phyloP scores from a whole-genome alignment of 2,329 filamentous ascomycete genomes.

The Xylariaceae sp. region DNA sequence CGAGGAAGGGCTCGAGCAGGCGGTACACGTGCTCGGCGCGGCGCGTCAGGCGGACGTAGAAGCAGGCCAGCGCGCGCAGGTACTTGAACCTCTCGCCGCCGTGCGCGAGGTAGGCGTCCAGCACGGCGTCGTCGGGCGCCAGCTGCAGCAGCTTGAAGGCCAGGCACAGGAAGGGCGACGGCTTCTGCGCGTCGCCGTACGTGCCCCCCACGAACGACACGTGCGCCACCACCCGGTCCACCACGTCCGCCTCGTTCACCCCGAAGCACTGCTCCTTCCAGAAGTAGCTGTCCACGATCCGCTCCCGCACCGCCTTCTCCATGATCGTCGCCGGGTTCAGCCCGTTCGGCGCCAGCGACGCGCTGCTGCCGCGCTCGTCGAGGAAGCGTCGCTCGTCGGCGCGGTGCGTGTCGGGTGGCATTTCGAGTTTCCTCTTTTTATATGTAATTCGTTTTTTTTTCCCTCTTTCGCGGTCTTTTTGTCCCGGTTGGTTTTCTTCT shows the following conservation, averaged over 20 bases:
- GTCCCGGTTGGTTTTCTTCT: too few species aligned
- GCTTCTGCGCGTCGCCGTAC: constrained; percentile 81
- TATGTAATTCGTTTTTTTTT: not conserved
- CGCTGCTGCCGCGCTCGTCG: constrained; percentile 85
- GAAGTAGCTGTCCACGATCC: constrained; percentile 94
- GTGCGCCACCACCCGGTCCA: constrained; percentile 86
- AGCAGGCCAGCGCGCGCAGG: constrained; percentile 84
- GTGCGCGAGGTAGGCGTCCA: constrained; percentile 79
- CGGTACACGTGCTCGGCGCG: constrained; percentile 80
- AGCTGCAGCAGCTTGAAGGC: constrained; percentile 94
- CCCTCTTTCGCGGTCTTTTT: too few species aligned
- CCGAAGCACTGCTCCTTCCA: constrained; percentile 99
- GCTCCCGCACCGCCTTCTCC: constrained; percentile 93
- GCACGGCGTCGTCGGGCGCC: constrained; percentile 76
- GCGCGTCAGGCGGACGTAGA: constrained; percentile 91
- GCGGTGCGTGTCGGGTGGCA: constrained; percentile 56
- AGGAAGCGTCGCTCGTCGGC: constrained; percentile 84
- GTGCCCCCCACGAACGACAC: constrained; percentile 87
- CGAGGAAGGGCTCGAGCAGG: constrained; percentile 80
- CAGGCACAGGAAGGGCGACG: constrained; percentile 90
- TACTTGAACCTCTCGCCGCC: constrained; percentile 84
- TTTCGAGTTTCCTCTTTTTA: constrained; percentile 9
- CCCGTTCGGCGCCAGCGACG: constrained; percentile 78
- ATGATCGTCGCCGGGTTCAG: constrained; percentile 95
- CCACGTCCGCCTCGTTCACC: constrained; percentile 81